Percentiles rank a stretch among this genome's conserved stretches.
These are phyloP conservation scores for Perkinsus marinus DNA, from an alignment of 169 alveolate genomes.

Conservation along the genomic window DNA sequence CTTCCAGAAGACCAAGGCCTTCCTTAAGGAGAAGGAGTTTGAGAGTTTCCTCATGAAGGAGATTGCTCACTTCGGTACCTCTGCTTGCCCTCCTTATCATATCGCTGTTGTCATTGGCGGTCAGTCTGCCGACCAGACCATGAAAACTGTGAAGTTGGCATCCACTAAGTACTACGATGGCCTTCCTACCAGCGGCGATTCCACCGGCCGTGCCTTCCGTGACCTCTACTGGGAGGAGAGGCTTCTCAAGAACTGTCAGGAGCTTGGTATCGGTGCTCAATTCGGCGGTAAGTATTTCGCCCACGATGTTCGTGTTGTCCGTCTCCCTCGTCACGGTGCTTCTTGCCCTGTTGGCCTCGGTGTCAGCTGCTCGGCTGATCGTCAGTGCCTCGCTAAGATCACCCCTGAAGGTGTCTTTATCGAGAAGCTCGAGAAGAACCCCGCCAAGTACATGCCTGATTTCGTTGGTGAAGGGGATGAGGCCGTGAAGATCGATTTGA, in stretches of 20 bases:
- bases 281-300: constrained; percentile 75
- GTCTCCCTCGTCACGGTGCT: constrained; percentile 76
- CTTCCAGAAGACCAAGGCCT: constrained; percentile 61
- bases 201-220: constrained; percentile 58
- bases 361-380: constrained; percentile 76
- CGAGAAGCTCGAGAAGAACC: constrained; percentile 65
- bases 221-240: constrained; percentile 49
- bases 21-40: constrained; percentile 44
- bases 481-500: constrained; percentile 43
- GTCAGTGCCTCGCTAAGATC: constrained; percentile 55
- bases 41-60: constrained; percentile 45
- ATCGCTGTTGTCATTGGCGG: constrained; percentile 72
- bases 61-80: constrained; percentile 61
- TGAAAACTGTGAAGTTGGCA: constrained; percentile 71
- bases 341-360: constrained; percentile 75
- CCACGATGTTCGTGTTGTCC: constrained; percentile 69
- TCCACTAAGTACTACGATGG: constrained; percentile 56
- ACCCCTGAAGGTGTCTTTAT: constrained; percentile 45
- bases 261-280: constrained; percentile 74
- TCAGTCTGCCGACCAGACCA: constrained; percentile 66
- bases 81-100: constrained; percentile 81
- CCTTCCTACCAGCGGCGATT: constrained; percentile 52
- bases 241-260: constrained; percentile 18
- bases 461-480: constrained; percentile 2
- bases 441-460: constrained; percentile 39